Evolutionary conservation across 2,329 filamentous ascomycete species (phyloP).

Genomic region (Diplodia seriata): DNA sequence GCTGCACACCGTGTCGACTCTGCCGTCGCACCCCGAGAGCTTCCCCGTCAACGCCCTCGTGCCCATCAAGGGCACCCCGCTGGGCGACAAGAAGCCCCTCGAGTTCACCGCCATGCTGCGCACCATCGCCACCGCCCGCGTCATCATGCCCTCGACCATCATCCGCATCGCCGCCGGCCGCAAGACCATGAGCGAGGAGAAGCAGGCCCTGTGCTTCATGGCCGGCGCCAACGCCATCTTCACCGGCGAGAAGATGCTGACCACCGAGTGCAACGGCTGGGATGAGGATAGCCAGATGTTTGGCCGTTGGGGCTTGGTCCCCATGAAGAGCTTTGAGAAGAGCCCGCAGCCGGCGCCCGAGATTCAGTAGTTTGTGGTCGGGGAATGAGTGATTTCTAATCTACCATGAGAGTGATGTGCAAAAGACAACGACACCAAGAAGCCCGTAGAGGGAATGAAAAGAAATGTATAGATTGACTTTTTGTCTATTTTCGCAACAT

Average conservation of each 20-base stretch:
- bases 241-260: constrained; percentile 94
- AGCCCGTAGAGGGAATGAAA: neutral
- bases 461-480: neutral
- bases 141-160: constrained; percentile 85
- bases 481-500: neutral
- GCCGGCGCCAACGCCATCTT: constrained; percentile 94
- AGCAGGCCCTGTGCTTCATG: constrained; percentile 89
- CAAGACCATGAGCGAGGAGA: constrained; percentile 84
- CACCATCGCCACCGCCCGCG: constrained; percentile 81
- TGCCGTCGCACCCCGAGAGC: constrained; percentile 84
- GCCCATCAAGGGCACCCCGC: constrained; percentile 86
- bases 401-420: neutral
- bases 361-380: neutral
- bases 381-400: neutral
- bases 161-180: constrained; percentile 85
- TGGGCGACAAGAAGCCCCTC: constrained; percentile 75
- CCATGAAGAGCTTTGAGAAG: constrained; percentile 63
- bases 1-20: constrained; percentile 79
- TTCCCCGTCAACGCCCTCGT: constrained; percentile 93
- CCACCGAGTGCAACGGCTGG: constrained; percentile 89
- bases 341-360: constrained; percentile 22
- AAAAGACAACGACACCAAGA: neutral
- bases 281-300: constrained; percentile 88
- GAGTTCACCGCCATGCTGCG: constrained; percentile 80
- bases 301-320: constrained; percentile 77